A percentile compares a stretch with the other conserved stretches of the same genome.
These are phyloP conservation scores for Fomitiporia mediterranea DNA, from an alignment of 1,284 basidiomycete genomes.

Conservation along the genomic window DNA sequence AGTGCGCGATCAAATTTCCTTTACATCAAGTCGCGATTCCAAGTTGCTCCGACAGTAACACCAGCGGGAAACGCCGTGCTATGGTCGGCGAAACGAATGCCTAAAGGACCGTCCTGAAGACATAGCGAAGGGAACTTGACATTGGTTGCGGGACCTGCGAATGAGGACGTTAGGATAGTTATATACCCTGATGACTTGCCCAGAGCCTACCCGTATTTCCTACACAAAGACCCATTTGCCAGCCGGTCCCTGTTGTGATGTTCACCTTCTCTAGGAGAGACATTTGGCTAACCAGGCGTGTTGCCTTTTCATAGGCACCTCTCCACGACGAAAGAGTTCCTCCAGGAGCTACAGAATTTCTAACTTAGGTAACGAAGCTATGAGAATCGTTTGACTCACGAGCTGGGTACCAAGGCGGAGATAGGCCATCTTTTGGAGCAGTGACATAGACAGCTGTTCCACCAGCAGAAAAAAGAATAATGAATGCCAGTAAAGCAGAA, in stretches of 20 bases:
- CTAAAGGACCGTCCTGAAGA: conserved; percentile 37
- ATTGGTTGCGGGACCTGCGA: conserved; percentile 12
- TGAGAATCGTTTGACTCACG: conserved; percentile 10
- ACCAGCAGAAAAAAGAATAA: neutral
- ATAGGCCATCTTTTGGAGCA: conserved; percentile 14
- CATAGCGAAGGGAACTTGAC: conserved; percentile 20
- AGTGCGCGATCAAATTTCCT: neutral
- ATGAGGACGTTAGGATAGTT: neutral
- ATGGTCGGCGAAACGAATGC: conserved; percentile 28
- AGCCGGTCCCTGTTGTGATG: conserved; percentile 19
- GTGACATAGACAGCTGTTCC: conserved; percentile 4
- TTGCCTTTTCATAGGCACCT: conserved; percentile 15
- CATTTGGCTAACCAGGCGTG: conserved; percentile 18
- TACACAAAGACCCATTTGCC: conserved; percentile 20
- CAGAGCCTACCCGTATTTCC: conserved; percentile 16
- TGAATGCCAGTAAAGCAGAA: neutral
- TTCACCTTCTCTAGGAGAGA: conserved; percentile 20
- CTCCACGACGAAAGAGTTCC: conserved; percentile 18
- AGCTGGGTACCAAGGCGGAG: conserved; percentile 20
- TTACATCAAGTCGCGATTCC: conserved; percentile 41
- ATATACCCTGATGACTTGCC: neutral
- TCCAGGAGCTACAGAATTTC: conserved; percentile 9
- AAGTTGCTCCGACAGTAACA: conserved; percentile 53
- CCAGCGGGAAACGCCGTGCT: conserved; percentile 42
- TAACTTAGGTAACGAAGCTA: no score